Evolutionary conservation across 2,329 filamentous ascomycete species (phyloP).

Genomic region (Tolypocladium endophyticum): DNA sequence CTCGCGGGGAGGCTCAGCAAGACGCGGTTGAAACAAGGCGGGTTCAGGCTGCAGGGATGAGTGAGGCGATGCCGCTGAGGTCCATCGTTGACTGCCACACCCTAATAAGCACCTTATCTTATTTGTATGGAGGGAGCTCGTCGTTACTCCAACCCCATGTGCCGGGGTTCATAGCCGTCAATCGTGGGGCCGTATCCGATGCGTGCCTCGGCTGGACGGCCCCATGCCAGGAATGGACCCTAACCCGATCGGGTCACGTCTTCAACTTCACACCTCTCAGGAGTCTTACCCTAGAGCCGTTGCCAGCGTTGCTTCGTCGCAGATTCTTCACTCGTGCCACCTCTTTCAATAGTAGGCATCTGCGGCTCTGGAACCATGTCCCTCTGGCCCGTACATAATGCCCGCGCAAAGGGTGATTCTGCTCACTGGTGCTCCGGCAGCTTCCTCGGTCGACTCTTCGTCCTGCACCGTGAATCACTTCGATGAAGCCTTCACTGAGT

Average conservation of each 20-base stretch:
- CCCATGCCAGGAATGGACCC: neutral
- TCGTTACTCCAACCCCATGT: neutral
- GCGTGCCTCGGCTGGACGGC: neutral
- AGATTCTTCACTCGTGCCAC: neutral
- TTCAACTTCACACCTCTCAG: neutral
- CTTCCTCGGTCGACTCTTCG: constrained; percentile 15
- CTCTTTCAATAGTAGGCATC: neutral
- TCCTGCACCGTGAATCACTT: constrained; percentile 19
- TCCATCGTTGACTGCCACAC: neutral
- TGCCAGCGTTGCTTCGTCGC: neutral
- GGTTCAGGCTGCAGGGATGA: neutral
- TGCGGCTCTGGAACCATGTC: neutral
- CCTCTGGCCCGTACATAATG: neutral
- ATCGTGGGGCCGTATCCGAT: neutral
- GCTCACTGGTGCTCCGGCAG: constrained; percentile 22
- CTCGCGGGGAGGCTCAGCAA: neutral
- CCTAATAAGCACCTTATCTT: neutral
- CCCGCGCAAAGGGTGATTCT: constrained; percentile 20
- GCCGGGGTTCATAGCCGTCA: neutral
- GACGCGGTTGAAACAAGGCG: neutral
- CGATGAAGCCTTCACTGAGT: constrained; percentile 12
- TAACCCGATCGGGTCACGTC: neutral
- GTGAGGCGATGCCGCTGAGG: neutral
- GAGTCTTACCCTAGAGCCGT: neutral
- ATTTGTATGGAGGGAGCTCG: neutral